Conservation (phyloP, 2,329 filamentous ascomycete species). For the Boeremia exigua region DNA sequence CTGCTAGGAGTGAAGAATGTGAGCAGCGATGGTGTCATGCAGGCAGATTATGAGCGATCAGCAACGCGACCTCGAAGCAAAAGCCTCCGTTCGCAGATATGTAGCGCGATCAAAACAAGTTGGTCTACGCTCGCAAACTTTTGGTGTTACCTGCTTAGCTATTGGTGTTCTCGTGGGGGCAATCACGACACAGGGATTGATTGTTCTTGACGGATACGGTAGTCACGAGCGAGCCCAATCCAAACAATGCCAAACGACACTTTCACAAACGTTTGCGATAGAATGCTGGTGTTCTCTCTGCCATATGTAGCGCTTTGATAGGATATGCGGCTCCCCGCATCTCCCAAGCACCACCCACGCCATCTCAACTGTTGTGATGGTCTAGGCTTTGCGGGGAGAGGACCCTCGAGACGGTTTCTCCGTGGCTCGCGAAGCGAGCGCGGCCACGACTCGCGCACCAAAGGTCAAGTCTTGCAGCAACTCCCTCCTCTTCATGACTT, state of each 20-base stretch:
- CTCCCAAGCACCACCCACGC: not conserved
- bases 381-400: conserved; percentile 10
- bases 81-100: not conserved
- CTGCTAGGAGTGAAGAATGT: not conserved
- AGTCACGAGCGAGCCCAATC: not conserved
- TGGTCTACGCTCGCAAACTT: not conserved
- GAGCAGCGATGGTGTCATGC: not conserved
- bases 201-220: conserved; percentile 1
- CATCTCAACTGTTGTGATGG: not conserved
- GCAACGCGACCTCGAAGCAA: not conserved
- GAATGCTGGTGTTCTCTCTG: not conserved
- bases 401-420: conserved; percentile 1
- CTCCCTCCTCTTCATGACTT: no score
- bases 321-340: not conserved
- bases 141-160: not conserved
- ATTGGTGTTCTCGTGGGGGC: conserved; percentile 12
- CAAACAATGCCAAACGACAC: not conserved
- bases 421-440: not conserved
- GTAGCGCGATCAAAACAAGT: not conserved
- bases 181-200: not conserved
- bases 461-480: not conserved
- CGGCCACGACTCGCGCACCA: not conserved
- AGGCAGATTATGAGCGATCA: conserved; percentile 1
- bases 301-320: not conserved
- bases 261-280: not conserved